These are phyloP conservation scores for Gracilariopsis chorda DNA, from an alignment of 23 red algal genomes.

Conservation along the genomic window DNA sequence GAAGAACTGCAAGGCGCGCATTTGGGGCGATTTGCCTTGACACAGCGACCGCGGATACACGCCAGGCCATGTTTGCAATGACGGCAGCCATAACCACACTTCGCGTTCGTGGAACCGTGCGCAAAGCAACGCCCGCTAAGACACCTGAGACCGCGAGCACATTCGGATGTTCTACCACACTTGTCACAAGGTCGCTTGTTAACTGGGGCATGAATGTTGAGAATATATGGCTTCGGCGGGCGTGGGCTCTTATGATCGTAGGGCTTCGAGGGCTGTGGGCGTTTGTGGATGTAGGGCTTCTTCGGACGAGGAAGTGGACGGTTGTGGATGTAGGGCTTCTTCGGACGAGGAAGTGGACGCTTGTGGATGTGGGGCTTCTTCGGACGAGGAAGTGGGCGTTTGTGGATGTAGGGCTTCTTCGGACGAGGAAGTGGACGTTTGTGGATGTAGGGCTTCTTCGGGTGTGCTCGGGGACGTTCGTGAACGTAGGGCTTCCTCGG, in stretches of 20 bases:
- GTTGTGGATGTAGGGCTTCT: background rate
- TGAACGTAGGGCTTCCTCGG: too few species aligned
- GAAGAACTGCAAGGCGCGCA: too few species aligned
- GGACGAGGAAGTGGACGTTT: too few species aligned
- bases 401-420: too few species aligned
- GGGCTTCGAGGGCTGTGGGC: background rate
- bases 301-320: background rate
- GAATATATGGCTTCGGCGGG: background rate
- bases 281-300: background rate
- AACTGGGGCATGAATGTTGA: too few species aligned
- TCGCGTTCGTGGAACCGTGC: background rate
- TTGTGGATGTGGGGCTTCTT: too few species aligned
- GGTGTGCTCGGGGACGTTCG: too few species aligned
- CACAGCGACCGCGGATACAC: background rate
- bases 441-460: too few species aligned
- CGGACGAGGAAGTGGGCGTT: too few species aligned
- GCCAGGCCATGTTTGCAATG: background rate
- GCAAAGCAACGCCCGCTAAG: background rate
- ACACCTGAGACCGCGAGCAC: background rate
- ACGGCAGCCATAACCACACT: background rate
- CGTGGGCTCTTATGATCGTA: background rate
- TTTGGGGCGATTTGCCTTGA: background rate
- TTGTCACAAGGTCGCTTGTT: background rate
- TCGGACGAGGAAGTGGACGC: too few species aligned
- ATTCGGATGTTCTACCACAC: background rate